Base-by-base conservation (phyloP, 257 asterid species). In the Sherardia arvensis region DNA sequence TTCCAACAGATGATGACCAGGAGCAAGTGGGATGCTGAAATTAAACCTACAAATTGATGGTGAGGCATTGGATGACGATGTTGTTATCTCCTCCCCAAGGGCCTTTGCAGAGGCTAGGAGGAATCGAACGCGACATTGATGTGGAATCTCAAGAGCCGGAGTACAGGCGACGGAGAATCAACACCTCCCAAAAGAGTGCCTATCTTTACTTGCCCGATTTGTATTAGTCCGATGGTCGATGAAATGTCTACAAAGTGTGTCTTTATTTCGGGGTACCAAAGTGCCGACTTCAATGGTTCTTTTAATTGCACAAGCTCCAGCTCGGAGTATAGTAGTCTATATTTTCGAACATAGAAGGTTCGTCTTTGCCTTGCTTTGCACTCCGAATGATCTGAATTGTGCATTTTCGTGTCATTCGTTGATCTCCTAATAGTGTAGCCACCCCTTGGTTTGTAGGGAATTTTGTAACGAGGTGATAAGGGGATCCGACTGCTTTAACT, bases 241-340 rank as follows among this genome's bases (percentile, higher is more conserved):
- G 99, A 79, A 83, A 74, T 65, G 69, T 82, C 90, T 2, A 93
- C 97, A 10, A 93, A 81, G 66, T 93, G 99, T 70, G 96, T n/a
- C n/a, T n/a, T n/a, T n/a, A n/a, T n/a, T n/a, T n/a, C n/a, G n/a
- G n/a, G n/a, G n/a, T n/a, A n/a, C n/a, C n/a, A n/a, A n/a, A n/a
- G n/a, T n/a, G n/a, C n/a, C n/a, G n/a, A n/a, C n/a, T n/a, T n/a
- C n/a, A n/a, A n/a, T n/a, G n/a, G n/a, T n/a, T n/a, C n/a, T n/a
- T n/a, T n/a, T n/a, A n/a, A n/a, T n/a, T n/a, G n/a, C n/a, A n/a
- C n/a, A n/a, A n/a, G n/a, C n/a, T n/a, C n/a, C n/a, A n/a, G n/a
- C n/a, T n/a, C n/a, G n/a, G n/a, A n/a, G n/a, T n/a, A n/a, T n/a
- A n/a, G n/a, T n/a, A n/a, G n/a, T n/a, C n/a, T n/a, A n/a, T n/a